Percentiles rank a stretch among this genome's conserved stretches.
These are phyloP conservation scores for Goniomonas avonlea DNA, from an alignment of 78 protist species.

Conservation along the genomic window DNA sequence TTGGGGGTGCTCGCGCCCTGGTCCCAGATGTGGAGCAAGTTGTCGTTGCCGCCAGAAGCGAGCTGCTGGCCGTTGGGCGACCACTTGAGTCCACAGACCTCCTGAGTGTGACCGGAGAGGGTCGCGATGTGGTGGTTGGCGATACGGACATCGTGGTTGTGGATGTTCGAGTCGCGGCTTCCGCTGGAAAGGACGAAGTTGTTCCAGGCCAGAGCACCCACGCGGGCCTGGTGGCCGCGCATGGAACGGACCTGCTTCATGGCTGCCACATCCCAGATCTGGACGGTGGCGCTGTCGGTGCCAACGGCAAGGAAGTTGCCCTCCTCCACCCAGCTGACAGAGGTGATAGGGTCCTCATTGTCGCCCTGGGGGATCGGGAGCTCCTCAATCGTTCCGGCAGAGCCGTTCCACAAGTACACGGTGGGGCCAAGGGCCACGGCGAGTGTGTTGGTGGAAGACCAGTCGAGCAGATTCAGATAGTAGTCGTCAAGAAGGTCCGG, in stretches of 20 bases:
- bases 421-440: conserved; percentile 92
- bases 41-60: conserved; percentile 99
- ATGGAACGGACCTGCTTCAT: conserved; percentile 58
- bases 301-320: conserved; percentile 90
- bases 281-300: conserved; percentile 60
- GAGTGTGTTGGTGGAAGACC: conserved; percentile 57
- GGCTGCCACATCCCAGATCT: conserved; percentile 80
- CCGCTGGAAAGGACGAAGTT: conserved; percentile 50
- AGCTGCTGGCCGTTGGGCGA: conserved; percentile 84
- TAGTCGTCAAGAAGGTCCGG: conserved; percentile 45
- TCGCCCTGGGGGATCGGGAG: no score
- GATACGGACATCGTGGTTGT: conserved; percentile 86
- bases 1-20: background rate
- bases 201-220: conserved; percentile 36
- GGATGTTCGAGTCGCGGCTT: conserved; percentile 68
- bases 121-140: conserved; percentile 48
- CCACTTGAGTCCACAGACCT: conserved; percentile 97
- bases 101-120: conserved; percentile 81
- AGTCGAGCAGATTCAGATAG: conserved; percentile 46
- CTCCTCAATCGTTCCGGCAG: conserved; percentile 59
- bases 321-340: background rate
- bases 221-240: conserved; percentile 86
- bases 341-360: background rate
- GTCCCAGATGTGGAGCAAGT: conserved; percentile 86
- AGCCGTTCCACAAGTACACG: conserved; percentile 95